These are phyloP conservation scores for Xerocomus potaroensis DNA, from an alignment of 768 basidiomycete genomes.

Conservation along the genomic window DNA sequence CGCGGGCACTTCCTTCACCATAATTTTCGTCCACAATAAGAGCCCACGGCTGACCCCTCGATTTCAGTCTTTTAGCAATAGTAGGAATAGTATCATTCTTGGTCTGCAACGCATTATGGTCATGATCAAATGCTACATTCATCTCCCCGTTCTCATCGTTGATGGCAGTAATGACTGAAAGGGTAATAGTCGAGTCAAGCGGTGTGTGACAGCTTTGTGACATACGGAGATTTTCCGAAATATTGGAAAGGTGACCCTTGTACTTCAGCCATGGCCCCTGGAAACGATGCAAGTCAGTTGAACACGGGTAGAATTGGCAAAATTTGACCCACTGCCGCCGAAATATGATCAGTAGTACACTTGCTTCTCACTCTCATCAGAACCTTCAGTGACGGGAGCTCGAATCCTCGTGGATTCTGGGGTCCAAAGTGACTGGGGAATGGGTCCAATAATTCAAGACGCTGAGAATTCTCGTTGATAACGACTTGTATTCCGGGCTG, in stretches of 20 bases:
- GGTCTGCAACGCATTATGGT: constrained; percentile 40
- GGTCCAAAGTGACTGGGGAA: constrained; percentile 72
- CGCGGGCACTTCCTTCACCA: constrained; percentile 95
- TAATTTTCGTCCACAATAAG: constrained; percentile 95
- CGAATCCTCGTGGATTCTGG: constrained; percentile 50
- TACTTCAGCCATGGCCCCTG: constrained; percentile 99
- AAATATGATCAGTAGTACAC: constrained; percentile 99
- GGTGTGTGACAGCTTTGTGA: constrained; percentile 12
- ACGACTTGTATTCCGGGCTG: constrained; percentile 72
- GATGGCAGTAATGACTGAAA: constrained; percentile 83
- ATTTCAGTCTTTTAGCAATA: constrained; percentile 86
- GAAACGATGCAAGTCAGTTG: constrained; percentile 2
- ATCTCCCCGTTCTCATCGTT: constrained; percentile 95
- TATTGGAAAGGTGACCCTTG: constrained; percentile 95
- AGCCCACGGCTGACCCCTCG: constrained; percentile 84
- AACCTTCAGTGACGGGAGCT: constrained; percentile 79
- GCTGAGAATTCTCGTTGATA: constrained; percentile 73
- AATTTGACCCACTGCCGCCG: constrained; percentile 71
- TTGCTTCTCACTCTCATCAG: constrained; percentile 94
- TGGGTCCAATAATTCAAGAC: constrained; percentile 83
- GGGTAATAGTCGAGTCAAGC: constrained; percentile 2
- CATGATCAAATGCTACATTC: constrained; percentile 85
- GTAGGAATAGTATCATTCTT: constrained; percentile 80
- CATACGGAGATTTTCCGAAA: constrained; percentile 91
- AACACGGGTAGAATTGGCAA: neutral